Base-by-base conservation (phyloP, 2,329 filamentous ascomycete genomes). In the Ciborinia camelliae region DNA sequence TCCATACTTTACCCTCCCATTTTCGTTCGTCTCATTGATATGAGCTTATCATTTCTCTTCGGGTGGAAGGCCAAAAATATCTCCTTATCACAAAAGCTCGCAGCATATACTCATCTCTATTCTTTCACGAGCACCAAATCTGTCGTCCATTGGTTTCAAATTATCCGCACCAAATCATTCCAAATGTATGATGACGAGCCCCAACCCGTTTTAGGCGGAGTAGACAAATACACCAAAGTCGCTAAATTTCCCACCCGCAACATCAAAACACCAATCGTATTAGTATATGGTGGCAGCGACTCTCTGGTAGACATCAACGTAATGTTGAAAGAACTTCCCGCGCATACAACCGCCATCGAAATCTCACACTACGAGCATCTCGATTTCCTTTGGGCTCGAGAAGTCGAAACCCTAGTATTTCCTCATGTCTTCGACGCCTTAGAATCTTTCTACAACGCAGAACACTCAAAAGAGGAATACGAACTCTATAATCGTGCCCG, bases 91-190 rank as follows among this genome's bases (percentile, higher is more conserved):
- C 95, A 99, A 77, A 99, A 99, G 75, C 85, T 99, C 23, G 95
- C 95, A 2, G 92, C 92, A 1, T 99, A 99, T 75, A 90, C 94
- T 12, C 95, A 99, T 79, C 80, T 99, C 0, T 99, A 97, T 79
- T 97, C 93, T 0, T 98, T 94, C 76, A 97, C 94, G 0, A 96
- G 91, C 75, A 97, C 92, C 65, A 99, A 99, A 78, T 93, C 89
- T 26, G 92, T 99, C 10, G 95, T 99, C 0, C 95, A 99, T 75
- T 99, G 95, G 95, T 99, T 99, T 76, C 95, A 99, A 75, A 97
- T 99, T 75, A 99, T 99, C 72, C 89, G 95, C 69, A 97, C 94
- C 73, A 91, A 92, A 72, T 92, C 87, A 32, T 98, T 99, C 77
- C 95, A 99, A 77, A 97, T 99, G 91, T 98, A 93, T 76, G 95